These are phyloP conservation scores for Pontederia crassipes DNA, from an alignment of 176 grass and related monocot species.

Conservation along the genomic window DNA sequence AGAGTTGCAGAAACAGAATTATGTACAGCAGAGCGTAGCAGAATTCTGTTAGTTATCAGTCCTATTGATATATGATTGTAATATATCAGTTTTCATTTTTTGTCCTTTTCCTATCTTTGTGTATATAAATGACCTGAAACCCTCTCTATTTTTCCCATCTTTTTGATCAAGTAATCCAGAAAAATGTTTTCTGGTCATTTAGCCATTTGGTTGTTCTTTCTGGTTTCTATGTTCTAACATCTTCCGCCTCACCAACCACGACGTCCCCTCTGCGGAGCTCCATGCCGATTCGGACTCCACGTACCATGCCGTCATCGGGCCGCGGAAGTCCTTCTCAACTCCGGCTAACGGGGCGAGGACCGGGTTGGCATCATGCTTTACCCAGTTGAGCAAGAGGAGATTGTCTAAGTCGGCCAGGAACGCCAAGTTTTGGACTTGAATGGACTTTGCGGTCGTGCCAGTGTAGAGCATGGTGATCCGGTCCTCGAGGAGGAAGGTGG, in stretches of 20 bases:
- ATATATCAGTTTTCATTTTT: too few relatives aligned
- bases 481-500: slow-evolving; percentile 46
- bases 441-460: slow-evolving; percentile 41
- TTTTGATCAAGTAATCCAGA: too few relatives aligned
- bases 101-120: too few relatives aligned
- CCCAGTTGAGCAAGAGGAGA: slow-evolving; percentile 46
- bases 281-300: slow-evolving; percentile 26
- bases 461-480: slow-evolving; percentile 77
- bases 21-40: too few relatives aligned
- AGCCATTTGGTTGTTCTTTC: too few relatives aligned
- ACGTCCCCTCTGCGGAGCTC: slow-evolving; percentile 31
- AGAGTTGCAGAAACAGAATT: too few relatives aligned
- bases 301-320: slow-evolving; percentile 71
- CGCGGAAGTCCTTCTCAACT: slow-evolving; percentile 61
- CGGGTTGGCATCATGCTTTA: slow-evolving; percentile 58
- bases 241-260: slow-evolving; percentile 56
- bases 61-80: too few relatives aligned
- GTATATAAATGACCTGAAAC: too few relatives aligned
- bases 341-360: slow-evolving; percentile 50
- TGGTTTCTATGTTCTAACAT: neutral
- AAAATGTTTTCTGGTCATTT: too few relatives aligned
- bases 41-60: too few relatives aligned
- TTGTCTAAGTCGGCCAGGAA: slow-evolving; percentile 42
- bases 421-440: slow-evolving; percentile 81
- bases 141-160: too few relatives aligned